A percentile compares a stretch with the other conserved stretches of the same genome.
Conservation (phyloP, 441 rosid species). For the Mallotus repandus region DNA sequence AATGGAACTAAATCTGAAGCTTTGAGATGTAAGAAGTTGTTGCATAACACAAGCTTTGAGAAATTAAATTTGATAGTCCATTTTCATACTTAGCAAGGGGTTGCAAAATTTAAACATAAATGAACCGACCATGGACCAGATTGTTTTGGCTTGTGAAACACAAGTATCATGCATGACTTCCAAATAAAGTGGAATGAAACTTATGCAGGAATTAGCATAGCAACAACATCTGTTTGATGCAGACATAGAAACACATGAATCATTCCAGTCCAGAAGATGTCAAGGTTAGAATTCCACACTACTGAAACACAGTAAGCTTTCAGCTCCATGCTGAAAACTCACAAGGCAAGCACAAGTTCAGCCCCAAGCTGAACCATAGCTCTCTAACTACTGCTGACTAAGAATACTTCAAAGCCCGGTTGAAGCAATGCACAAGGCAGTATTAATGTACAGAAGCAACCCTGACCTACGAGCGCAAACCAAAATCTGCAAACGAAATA, state of each 20-base stretch:
- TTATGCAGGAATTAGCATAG: conserved; percentile 5
- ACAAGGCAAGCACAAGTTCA: conserved; percentile 50
- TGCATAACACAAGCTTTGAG: no score
- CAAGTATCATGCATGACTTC: background rate
- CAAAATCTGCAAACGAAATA: conserved; percentile 20
- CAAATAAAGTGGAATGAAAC: background rate
- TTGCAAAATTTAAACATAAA: background rate
- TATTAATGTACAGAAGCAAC: conserved; percentile 55
- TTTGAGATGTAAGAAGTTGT: no score
- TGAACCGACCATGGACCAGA: no score
- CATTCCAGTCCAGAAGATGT: background rate
- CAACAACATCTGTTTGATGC: conserved; percentile 3
- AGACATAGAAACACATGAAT: conserved; percentile 9
- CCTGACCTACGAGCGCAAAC: conserved; percentile 23
- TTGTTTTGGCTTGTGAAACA: background rate
- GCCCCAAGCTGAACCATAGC: conserved; percentile 65
- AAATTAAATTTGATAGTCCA: no score
- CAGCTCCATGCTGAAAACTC: conserved; percentile 23
- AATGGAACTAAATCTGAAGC: no score
- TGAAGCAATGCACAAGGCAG: conserved; percentile 30
- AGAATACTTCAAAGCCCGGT: conserved; percentile 26
- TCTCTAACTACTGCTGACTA: conserved; percentile 27
- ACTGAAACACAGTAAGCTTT: conserved; percentile 22
- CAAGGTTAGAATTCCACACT: conserved; percentile 26
- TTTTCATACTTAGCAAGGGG: background rate